phyloP scores from a whole-genome alignment of 805 yeast species.

The Candida andamanensis region DNA sequence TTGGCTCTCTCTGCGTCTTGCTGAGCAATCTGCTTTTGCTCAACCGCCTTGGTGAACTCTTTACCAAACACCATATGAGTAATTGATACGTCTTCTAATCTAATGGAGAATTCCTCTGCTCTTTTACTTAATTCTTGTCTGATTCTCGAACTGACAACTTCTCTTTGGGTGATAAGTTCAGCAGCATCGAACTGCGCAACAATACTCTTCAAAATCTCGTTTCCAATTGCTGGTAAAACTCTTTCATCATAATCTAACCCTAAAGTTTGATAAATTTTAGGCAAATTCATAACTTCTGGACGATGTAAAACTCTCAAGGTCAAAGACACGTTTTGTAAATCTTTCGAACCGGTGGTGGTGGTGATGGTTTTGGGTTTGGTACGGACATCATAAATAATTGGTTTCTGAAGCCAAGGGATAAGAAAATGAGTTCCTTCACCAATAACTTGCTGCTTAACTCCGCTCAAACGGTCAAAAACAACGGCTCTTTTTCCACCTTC shows the following conservation, averaged over 20 bases:
- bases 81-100: constrained; percentile 92
- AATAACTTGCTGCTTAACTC: constrained; percentile 82
- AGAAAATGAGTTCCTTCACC: constrained; percentile 97
- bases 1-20: constrained; percentile 98
- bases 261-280: constrained; percentile 81
- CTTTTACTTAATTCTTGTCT: constrained; percentile 79
- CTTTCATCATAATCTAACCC: constrained; percentile 95
- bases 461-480: constrained; percentile 84
- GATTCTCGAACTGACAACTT: constrained; percentile 84
- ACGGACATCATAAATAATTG: constrained; percentile 85
- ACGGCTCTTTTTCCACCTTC: constrained; percentile 96
- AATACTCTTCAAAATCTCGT: constrained; percentile 82
- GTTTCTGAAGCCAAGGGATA: constrained; percentile 93
- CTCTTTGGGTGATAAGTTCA: constrained; percentile 95
- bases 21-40: constrained; percentile 97
- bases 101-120: constrained; percentile 85
- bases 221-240: constrained; percentile 87
- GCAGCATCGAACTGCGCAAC: constrained; percentile 96
- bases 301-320: constrained; percentile 91
- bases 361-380: constrained; percentile 93
- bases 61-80: constrained; percentile 96
- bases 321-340: constrained; percentile 89
- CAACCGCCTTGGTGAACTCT: constrained; percentile 97
- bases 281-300: constrained; percentile 81
- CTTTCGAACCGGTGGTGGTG: constrained; percentile 95